Conservation (phyloP, 768 basidiomycete species). For the Boletus tylopilopsis region DNA sequence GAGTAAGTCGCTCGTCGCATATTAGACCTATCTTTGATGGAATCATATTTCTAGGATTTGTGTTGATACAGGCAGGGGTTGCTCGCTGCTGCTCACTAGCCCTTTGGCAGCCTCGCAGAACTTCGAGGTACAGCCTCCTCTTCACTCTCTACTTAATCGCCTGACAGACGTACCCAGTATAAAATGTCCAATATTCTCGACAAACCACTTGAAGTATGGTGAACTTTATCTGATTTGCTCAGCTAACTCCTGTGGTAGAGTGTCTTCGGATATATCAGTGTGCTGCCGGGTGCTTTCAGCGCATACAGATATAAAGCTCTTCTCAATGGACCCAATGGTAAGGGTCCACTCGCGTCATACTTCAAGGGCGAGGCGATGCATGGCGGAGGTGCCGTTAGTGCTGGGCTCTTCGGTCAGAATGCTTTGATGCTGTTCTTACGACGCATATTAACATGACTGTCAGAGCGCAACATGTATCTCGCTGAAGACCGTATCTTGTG, state of each 20-base stretch:
- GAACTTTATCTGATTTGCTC: not conserved
- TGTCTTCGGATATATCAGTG: conserved; percentile 83
- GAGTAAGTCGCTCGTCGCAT: conserved; percentile 48
- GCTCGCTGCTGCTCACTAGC: conserved; percentile 64
- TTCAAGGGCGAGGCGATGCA: conserved; percentile 93
- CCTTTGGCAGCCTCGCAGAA: conserved; percentile 92
- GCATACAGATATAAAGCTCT: conserved; percentile 89
- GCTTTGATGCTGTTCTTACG: not conserved
- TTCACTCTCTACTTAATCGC: not conserved
- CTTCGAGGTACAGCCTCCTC: conserved; percentile 58
- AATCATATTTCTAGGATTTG: conserved; percentile 52
- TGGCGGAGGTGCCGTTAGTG: conserved; percentile 50
- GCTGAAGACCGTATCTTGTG: conserved; percentile 90
- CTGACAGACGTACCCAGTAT: conserved; percentile 45
- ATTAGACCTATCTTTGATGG: not conserved
- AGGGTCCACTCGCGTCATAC: conserved; percentile 87
- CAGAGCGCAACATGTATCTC: conserved; percentile 87
- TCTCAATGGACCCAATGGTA: conserved; percentile 81
- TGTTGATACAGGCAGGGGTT: conserved; percentile 74
- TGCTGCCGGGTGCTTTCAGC: conserved; percentile 89
- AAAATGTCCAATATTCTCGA: conserved; percentile 97
- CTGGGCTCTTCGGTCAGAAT: conserved; percentile 59
- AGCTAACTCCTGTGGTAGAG: conserved; percentile 39
- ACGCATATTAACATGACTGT: conserved; percentile 1
- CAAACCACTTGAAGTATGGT: conserved; percentile 83